phyloP scores from a whole-genome alignment of 805 yeast species.

The Candida maris region DNA sequence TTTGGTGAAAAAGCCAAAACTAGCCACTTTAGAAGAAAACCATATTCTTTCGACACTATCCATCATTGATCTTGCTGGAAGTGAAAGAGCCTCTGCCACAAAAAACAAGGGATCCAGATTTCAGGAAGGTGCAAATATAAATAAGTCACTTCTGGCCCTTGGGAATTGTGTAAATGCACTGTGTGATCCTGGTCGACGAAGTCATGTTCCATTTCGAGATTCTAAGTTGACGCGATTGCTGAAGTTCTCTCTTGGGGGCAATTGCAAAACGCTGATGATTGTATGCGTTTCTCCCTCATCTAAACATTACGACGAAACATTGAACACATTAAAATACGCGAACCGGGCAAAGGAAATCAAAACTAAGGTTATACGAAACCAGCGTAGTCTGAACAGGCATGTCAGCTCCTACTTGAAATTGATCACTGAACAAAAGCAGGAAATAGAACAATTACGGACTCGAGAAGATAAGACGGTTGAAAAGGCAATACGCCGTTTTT shows the following conservation, averaged over 20 bases:
- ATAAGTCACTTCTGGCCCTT: slow-evolving; percentile 79
- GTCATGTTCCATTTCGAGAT: slow-evolving; percentile 88
- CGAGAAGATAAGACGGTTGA: slow-evolving; percentile 47
- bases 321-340: slow-evolving; percentile 88
- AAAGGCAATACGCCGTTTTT: slow-evolving; percentile 34
- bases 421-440: slow-evolving; percentile 76
- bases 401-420: slow-evolving; percentile 80
- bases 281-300: slow-evolving; percentile 90
- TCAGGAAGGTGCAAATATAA: slow-evolving; percentile 91
- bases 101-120: slow-evolving; percentile 77
- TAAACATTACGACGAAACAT: slow-evolving; percentile 86
- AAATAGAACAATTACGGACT: slow-evolving; percentile 61
- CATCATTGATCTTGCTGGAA: slow-evolving; percentile 90
- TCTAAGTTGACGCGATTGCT: slow-evolving; percentile 83
- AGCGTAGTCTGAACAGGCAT: slow-evolving; percentile 73
- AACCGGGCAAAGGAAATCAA: slow-evolving; percentile 87
- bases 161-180: slow-evolving; percentile 94
- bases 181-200: slow-evolving; percentile 62
- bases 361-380: slow-evolving; percentile 72
- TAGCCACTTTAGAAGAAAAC: slow-evolving; percentile 60
- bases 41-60: slow-evolving; percentile 78
- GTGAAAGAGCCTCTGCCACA: slow-evolving; percentile 91
- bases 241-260: slow-evolving; percentile 89
- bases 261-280: slow-evolving; percentile 93
- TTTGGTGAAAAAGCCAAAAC: slow-evolving; percentile 53